A percentile compares a stretch with the other conserved stretches of the same genome.
Evolutionary conservation across 129 eudicot species (phyloP).

Genomic region (Glebionis coronaria): DNA sequence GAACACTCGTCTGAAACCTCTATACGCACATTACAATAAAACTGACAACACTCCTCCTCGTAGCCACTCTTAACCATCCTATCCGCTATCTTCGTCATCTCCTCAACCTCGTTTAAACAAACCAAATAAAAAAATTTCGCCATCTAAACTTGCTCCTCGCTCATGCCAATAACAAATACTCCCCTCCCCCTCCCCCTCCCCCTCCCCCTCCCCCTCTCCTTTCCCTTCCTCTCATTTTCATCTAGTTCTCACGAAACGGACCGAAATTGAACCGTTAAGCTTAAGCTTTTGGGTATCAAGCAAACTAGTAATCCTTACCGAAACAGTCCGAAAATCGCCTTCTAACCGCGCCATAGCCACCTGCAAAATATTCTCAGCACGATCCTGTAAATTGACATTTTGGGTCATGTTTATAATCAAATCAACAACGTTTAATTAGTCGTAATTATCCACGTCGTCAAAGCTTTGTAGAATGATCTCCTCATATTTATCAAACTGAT

Average conservation of each 20-base stretch:
- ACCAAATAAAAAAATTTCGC: conserved; percentile 70
- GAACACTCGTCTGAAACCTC: conserved; percentile 74
- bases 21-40: conserved; percentile 54
- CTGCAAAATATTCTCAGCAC: conserved; percentile 75
- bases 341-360: conserved; percentile 74
- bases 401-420: conserved; percentile 51
- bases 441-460: conserved; percentile 21
- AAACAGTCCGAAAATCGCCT: conserved; percentile 59
- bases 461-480: conserved; percentile 37
- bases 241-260: conserved; percentile 28
- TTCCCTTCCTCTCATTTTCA: conserved; percentile 22
- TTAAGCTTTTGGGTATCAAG: conserved; percentile 54
- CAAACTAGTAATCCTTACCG: conserved; percentile 48
- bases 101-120: conserved; percentile 43
- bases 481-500: conserved; percentile 55
- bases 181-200: conserved; percentile 25
- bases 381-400: conserved; percentile 37
- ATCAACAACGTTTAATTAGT: conserved; percentile 62
- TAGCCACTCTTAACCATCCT: conserved; percentile 79
- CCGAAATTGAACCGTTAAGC: conserved; percentile 51
- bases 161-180: conserved; percentile 38
- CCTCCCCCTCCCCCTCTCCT: conserved; percentile 26
- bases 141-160: conserved; percentile 67
- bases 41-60: conserved; percentile 88
- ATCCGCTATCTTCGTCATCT: conserved; percentile 63